These are phyloP conservation scores for Angophora floribunda DNA, from an alignment of 345 rosid species.

Conservation along the genomic window DNA sequence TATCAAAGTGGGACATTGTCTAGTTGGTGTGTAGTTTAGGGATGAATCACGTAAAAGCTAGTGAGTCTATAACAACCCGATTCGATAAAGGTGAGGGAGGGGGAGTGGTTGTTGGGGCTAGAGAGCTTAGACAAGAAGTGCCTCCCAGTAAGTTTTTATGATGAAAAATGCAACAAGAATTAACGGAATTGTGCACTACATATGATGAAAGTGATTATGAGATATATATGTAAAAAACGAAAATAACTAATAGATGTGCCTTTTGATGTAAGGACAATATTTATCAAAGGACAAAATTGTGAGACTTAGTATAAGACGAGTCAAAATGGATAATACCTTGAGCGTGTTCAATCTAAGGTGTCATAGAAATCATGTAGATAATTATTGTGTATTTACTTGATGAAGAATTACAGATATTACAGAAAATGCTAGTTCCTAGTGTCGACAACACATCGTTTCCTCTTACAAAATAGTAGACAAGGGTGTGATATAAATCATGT, in stretches of 20 bases:
- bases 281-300: accelerated
- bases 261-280: neutral
- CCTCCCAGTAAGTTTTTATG: neutral
- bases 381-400: neutral
- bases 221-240: accelerated
- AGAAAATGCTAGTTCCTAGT: neutral
- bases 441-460: neutral
- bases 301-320: neutral
- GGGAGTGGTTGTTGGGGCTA: neutral
- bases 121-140: accelerated
- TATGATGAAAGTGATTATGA: too few relatives aligned
- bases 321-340: too few relatives aligned
- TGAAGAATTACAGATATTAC: neutral
- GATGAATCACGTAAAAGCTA: neutral
- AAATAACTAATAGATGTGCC: neutral
- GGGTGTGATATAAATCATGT: neutral
- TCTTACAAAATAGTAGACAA: neutral
- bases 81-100: neutral
- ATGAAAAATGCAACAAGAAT: neutral
- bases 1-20: neutral
- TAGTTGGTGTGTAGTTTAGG: neutral
- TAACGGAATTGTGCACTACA: neutral
- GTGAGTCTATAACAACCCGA: neutral
- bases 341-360: too few relatives aligned
- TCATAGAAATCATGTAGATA: neutral